Base-by-base conservation (phyloP, 495 filamentous ascomycete species). In the Hypoxylon rickii region DNA sequence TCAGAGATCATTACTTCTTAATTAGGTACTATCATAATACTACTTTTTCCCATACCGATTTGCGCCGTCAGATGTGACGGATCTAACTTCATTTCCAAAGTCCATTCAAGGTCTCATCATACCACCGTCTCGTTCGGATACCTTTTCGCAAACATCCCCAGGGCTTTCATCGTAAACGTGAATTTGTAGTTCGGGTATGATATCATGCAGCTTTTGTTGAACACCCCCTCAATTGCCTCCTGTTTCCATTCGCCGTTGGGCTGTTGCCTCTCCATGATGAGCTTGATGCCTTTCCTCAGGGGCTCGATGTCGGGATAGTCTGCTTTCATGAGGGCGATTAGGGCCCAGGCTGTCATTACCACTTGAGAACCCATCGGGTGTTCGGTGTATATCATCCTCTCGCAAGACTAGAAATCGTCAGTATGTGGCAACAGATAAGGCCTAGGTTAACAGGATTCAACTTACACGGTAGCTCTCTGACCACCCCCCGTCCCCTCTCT, bases 141-240 rank as follows among this genome's bases (percentile, higher is more conserved):
- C 53, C 77, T 81, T 64, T 73, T 82, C 12, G 89, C 87, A 75
- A 87, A 98, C 81, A 96, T 84, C 7, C 94, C 94, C 21, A 98
- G 68, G 3, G 94, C 94, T 64, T 93, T 95, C 62, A 97, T 91
- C 5, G 94, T 86, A 72, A 97, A 98, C 45, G 87, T 89, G 71
- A 96, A 92, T 77, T 98, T 98, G 79, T 98, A 98, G 75, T 98
- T 98, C 51, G 94, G 94, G 66, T 98, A 98, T 3, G 93, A 94
- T 49, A 98, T 98, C 93, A 97, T 97, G 73, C 94, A 97, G 65
- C 86, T 96, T 76, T 97, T 96, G 73, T 98, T 98, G 76, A 98
- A 98, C 10, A 98, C 94, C 5, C 94, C 94, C 66, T 98, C 94
- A 62, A 98, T 97, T 0, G 85, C 86, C 73, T 98, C 94, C 66